Evolutionary conservation across 495 filamentous ascomycete species (phyloP).

Genomic region (Penicillium coprophilum): DNA sequence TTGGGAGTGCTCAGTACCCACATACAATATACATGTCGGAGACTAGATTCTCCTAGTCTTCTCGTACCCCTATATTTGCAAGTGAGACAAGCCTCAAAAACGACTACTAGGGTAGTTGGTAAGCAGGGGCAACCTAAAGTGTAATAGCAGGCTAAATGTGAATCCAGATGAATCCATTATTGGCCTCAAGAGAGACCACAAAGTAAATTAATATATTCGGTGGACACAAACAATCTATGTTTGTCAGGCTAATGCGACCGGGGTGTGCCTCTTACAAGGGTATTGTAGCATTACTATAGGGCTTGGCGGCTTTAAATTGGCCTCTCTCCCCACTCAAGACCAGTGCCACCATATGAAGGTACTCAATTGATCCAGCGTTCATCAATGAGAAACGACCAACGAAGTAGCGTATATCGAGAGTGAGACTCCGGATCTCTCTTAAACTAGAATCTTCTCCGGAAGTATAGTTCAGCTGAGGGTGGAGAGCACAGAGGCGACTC

Average conservation of each 20-base stretch:
- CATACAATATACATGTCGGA: background rate
- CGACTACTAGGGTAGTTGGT: background rate
- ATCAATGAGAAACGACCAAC: background rate
- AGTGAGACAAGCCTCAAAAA: background rate
- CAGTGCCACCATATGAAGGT: background rate
- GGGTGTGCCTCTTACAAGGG: background rate
- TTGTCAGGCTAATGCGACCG: constrained; percentile 2
- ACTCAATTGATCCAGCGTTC: background rate
- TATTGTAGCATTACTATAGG: background rate
- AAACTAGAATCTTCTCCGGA: background rate
- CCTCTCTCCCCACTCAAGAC: background rate
- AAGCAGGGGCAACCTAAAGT: background rate
- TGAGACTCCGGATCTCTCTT: constrained; percentile 1
- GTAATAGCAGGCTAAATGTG: too few species aligned
- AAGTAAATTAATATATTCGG: background rate
- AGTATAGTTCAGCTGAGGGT: constrained; percentile 8
- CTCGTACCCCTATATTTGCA: background rate
- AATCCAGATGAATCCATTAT: too few species aligned
- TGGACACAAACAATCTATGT: constrained; percentile 7
- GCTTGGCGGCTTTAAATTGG: background rate
- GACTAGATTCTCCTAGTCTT: background rate
- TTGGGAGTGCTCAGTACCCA: background rate
- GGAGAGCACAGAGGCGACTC: constrained; percentile 1
- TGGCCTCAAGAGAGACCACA: background rate
- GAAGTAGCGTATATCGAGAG: background rate